Base-by-base conservation (phyloP, 129 eudicot genomes). In the Artemisia argyi region DNA sequence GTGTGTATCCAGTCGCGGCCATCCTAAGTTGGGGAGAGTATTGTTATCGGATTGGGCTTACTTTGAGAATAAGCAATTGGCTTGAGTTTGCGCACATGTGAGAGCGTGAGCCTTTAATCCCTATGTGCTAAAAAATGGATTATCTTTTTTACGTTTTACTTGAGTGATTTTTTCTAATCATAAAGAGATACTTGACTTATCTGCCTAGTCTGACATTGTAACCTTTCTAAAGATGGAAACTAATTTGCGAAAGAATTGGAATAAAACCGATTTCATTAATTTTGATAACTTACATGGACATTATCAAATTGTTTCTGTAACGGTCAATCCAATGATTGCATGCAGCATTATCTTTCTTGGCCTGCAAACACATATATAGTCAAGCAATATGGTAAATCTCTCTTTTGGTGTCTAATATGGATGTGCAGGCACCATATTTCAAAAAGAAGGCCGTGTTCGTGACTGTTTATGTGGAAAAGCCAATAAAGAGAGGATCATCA, bases 261-360 rank as follows among this genome's bases (percentile, higher is more conserved):
- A 39, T 39, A 39, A 39, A 15, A n/a, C 7, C 20, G 11, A 59
- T 9, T 14, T 61, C 66, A 61, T 12, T n/a, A 12, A 61, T 4
- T 1, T 28, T 26, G 30, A 20, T 61, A 61, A 22, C 42, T 61
- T 61, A 15, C 4, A 28, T 2, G 42, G 17, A 61, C 66, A 10
- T 61, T 61, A 61, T 61, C 42, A 26, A 1, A 52, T 52, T 59
- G 13, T 11, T 59, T 9, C 1, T 24, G 18, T 61, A 61, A 61
- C 66, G 66, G 17, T 61, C 44, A 61, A 61, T 61, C 66, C 66
- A 61, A 61, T 24, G 48, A 61, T 61, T 61, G 9, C 48, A 61
- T 61, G 66, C 66, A 61, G 32, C 18, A 24, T 61, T 28, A 9
- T 18, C 65, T 60, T 61, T 28, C 20, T 61, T 30, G 48, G 66